Percentiles rank a stretch among this genome's conserved stretches.
Evolutionary conservation across 768 basidiomycete genomes (phyloP).

Genomic region (Tricholoma furcatifolium): DNA sequence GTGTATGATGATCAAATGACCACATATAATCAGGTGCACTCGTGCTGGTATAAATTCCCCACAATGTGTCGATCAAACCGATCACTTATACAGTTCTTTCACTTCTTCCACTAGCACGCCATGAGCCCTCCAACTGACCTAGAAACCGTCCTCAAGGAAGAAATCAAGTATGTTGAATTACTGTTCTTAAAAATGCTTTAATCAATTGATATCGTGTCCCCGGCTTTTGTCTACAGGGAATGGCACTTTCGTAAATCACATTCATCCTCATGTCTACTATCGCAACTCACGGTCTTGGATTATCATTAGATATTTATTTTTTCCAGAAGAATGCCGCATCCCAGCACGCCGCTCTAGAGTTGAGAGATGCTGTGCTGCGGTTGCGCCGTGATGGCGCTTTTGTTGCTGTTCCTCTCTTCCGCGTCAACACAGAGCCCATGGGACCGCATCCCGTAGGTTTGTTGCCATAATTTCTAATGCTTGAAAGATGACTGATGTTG

Average conservation of each 20-base stretch:
- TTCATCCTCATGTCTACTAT: conserved; percentile 18
- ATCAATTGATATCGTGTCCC: background rate
- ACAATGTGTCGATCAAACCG: background rate
- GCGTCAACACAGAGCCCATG: conserved; percentile 66
- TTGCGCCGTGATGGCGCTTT: conserved; percentile 76
- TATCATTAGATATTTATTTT: conserved; percentile 69
- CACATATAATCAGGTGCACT: too few species aligned
- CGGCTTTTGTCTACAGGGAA: conserved; percentile 41
- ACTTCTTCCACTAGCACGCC: background rate
- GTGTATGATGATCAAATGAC: too few species aligned
- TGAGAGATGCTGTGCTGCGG: conserved; percentile 70
- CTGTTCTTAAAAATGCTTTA: background rate
- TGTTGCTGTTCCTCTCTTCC: conserved; percentile 72
- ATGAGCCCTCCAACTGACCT: conserved; percentile 42
- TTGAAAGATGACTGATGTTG: background rate
- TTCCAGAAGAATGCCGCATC: conserved; percentile 63
- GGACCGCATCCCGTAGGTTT: conserved; percentile 77
- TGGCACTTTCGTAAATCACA: conserved; percentile 72
- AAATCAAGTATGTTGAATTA: conserved; percentile 53
- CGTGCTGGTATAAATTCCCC: too few species aligned
- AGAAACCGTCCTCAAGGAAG: conserved; percentile 52
- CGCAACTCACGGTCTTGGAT: conserved; percentile 1
- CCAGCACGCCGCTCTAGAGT: conserved; percentile 61
- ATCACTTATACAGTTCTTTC: background rate
- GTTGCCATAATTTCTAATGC: conserved; percentile 18